Evolutionary conservation across 345 rosid genomes (phyloP), one percentile per base, ranked within the genome.

Genomic region (Abelmoschus esculentus): DNA sequence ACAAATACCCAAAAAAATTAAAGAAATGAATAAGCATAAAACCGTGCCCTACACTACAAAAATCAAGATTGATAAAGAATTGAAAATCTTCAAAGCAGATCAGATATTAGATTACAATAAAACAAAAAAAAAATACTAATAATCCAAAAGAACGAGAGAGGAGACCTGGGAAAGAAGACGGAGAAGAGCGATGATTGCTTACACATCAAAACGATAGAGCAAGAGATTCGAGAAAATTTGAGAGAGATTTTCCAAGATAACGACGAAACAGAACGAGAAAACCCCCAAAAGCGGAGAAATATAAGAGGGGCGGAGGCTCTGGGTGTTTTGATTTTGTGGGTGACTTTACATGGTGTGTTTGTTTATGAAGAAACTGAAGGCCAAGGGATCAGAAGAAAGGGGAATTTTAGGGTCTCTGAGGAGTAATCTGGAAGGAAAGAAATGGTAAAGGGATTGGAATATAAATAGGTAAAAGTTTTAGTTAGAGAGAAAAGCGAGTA

Each of bases 151-250:
- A 49, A 6, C 6, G 53, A 62, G 38, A 61, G 73, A 61, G 5
- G 11, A 15, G 5, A 76, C 83, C 86, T 78, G 83, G 73, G 67
- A 67, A 72, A 76, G 55, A 73, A 55, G 62, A 63, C 74, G 70
- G 65, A 70, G 69, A 22, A 54, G 46, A 56, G 61, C 64, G 66
- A 76, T 31, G 19, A 73, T 74, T 71, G 77, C 77, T 71, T 72
- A 73, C 61, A 78, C 92, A 80, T 81, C 84, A 69, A 79, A 62
- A 72, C 72, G 31, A 59, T 58, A 18, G 62, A 73, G 72, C 79
- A 68, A 58, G 61, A 34, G 40, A 61, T 18, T 49, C 8, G 14
- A 76, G 6, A 9, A 70, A 32, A 59, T 40, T 75, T 12, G 54
- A 28, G 59, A 52, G 67, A 70, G 68, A 73, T 61, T 66, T 67